Base-by-base conservation (phyloP, 1,139 yeast species). In the Nematodospora anomalae region DNA sequence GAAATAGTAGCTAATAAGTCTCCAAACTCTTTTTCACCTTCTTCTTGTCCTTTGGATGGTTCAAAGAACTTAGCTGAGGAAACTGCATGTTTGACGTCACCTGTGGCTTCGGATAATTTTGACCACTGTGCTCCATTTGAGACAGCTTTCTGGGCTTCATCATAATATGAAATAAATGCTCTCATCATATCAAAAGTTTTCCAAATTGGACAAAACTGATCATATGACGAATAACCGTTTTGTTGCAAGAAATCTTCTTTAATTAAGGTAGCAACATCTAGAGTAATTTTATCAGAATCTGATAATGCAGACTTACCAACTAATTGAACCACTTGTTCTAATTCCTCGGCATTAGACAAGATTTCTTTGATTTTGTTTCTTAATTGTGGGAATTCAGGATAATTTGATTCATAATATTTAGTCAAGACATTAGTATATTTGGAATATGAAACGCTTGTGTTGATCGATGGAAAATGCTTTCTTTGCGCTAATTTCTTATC, bases 181-280 rank as follows among this genome's bases (percentile, higher is more conserved):
- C 86, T 88, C 97, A 92, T 89, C 98, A 92, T 92, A 62, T 88
- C 95, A 55, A 79, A 84, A 40, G 99, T 92, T 76, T 92, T 92
- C 98, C 98, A 92, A 58, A 92, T 86, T 52, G 99, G 99, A 71
- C 99, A 92, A 83, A 89, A 92, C 35, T 95, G 96, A 69, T 92
- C 99, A 62, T 94, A 92, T 36, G 95, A 73, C 29, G 97, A 92
- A 71, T 94, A 92, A 71, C 99, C 99, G 65, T 92, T 92, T 73
- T 92, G 99, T 73, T 92, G 99, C 62, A 92, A 77, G 80, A 92
- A 92, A 69, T 92, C 98, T 68, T 92, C 98, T 70, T 92, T 92
- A 64, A 92, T 80, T 63, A 92, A 78, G 28, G 76, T 74, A 26
- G 97, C 83, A 44, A 92, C 97, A 61, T 92, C 99, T 62, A 92